Evolutionary conservation across 1,284 basidiomycete species (phyloP).

Genomic region (Irpex rosettiformis): DNA sequence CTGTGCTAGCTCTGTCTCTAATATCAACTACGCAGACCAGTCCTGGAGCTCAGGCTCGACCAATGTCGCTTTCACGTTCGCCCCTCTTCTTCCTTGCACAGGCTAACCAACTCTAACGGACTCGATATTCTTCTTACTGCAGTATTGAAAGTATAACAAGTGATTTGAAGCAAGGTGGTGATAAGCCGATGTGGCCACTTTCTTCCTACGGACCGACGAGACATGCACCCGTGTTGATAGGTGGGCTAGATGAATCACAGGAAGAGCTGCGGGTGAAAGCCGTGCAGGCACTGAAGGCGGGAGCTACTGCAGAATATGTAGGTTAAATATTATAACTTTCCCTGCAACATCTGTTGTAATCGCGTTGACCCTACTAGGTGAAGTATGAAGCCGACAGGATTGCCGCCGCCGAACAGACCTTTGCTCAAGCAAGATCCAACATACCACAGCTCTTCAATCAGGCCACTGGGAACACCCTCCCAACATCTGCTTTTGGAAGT

Average conservation of each 20-base stretch:
- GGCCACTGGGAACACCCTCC: conserved; percentile 35
- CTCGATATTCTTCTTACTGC: conserved; percentile 17
- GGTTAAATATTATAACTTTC: conserved; percentile 25
- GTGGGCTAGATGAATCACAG: conserved; percentile 68
- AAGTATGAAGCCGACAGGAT: conserved; percentile 53
- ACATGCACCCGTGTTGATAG: conserved; percentile 66
- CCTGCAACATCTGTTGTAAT: conserved; percentile 4
- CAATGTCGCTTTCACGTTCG: conserved; percentile 39
- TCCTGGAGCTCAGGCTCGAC: conserved; percentile 35
- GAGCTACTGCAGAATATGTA: conserved; percentile 69
- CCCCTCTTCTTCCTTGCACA: conserved; percentile 16
- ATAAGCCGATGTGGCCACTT: conserved; percentile 81
- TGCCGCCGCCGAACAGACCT: conserved; percentile 35
- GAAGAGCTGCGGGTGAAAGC: conserved; percentile 83
- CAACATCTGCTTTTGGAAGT: conserved; percentile 18
- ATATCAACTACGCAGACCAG: conserved; percentile 32
- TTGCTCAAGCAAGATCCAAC: conserved; percentile 47
- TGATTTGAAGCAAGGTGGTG: conserved; percentile 57
- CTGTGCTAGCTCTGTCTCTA: conserved; percentile 26
- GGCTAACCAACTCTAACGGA: conserved; percentile 13
- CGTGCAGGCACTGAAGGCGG: conserved; percentile 51
- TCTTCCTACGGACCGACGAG: conserved; percentile 81
- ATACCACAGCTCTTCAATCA: conserved; percentile 47
- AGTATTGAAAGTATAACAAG: conserved; percentile 58
- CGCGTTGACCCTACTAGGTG: conserved; percentile 35